Evolutionary conservation across 495 filamentous ascomycete species (phyloP), one percentile per base, ranked within the genome.

Genomic region (Penicillium manginii): DNA sequence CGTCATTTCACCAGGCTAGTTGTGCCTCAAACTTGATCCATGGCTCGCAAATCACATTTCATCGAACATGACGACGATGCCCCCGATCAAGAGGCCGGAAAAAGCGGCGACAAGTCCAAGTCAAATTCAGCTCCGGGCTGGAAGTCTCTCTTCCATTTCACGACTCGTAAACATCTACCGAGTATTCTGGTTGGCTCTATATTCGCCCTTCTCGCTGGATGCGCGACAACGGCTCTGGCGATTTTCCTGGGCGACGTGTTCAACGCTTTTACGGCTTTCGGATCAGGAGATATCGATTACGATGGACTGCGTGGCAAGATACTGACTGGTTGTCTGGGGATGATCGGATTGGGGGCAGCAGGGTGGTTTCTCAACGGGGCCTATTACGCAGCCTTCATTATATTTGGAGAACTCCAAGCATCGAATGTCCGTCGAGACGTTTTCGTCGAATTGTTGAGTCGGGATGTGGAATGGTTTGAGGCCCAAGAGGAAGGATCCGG

Each of bases 381-480:
- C 47, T 91, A 89, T 61, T 86, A 88, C 61, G 77, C 80, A 12
- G 58, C 80, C 4, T 97, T 93, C 85, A 70, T 92, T 42, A 64
- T 82, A 0, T 92, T 91, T 64, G 90, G 92, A 23, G 93, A 97
- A 71, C 66, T 92, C 9, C 91, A 97, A 59, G 91, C 86, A 4
- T 84, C 81, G 39, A 78, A 70, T 19, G 86, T 84, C 21, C 83
- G 91, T 23, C 75, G 80, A 29, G 77, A 66, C 23, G 66, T 96
- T 2, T 97, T 96, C 63, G 63, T 73, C 2, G 83, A 82, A 2
- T 70, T 98, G 17, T 63, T 96, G 19, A 66, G 77, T 15, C 92
- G 88, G 67, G 85, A 93, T 29, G 82, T 96, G 57, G 80, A 78
- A 51, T 98, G 93, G 92, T 98, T 90, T 63, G 92, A 98, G 67